Conservation (phyloP, 179 eudicot genomes). For the Actinidia polygama region DNA sequence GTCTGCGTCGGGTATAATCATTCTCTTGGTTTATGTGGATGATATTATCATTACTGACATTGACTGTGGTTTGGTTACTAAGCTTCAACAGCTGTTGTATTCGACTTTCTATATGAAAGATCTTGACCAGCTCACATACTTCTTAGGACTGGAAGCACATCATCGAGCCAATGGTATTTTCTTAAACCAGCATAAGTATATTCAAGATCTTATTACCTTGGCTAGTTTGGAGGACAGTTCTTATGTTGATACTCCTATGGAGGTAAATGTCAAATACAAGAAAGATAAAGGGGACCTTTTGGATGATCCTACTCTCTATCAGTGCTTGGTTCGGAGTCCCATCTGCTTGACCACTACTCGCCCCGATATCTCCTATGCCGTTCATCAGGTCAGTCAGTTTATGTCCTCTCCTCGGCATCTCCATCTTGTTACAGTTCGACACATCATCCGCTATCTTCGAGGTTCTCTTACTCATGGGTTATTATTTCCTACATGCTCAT, state of each 20-base stretch:
- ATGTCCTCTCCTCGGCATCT: not conserved
- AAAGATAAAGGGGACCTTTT: not conserved
- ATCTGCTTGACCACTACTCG: not conserved
- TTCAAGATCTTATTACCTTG: no score
- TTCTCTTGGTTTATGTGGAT: no score
- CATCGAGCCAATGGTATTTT: no score
- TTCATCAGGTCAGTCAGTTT: not conserved
- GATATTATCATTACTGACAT: not conserved
- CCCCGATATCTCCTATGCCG: not conserved
- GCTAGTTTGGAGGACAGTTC: no score
- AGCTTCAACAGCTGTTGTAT: not conserved
- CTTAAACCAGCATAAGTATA: no score
- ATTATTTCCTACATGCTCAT: not conserved
- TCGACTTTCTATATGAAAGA: slow-evolving; percentile 14
- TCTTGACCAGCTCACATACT: not conserved
- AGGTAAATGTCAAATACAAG: not conserved
- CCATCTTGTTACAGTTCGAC: not conserved
- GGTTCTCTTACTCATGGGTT: not conserved
- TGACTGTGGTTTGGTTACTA: not conserved
- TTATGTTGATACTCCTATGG: slow-evolving; percentile 7
- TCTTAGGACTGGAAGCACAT: no score
- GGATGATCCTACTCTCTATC: not conserved
- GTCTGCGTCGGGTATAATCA: not conserved
- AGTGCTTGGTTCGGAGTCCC: not conserved
- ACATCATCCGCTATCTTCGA: not conserved